Conservation (phyloP, 179 eudicot genomes). For the Corrigiola litoralis region DNA sequence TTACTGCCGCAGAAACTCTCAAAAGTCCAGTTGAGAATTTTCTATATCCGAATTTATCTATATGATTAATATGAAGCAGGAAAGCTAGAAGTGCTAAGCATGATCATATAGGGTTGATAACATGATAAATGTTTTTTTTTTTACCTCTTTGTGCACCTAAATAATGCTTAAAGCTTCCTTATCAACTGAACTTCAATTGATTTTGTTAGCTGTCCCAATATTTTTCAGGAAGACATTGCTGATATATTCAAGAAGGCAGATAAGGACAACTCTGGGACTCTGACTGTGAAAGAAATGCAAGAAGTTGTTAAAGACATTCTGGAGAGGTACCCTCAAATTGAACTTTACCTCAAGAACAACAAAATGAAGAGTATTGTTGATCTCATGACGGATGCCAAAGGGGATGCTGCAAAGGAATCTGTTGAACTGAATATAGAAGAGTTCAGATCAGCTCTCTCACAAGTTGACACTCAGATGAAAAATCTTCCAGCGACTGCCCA, state of each 20-base stretch:
- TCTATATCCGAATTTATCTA: no score
- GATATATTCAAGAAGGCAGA: constrained; percentile 79
- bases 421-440: constrained; percentile 78
- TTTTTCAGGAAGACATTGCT: constrained; percentile 61
- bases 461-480: constrained; percentile 92
- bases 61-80: no score
- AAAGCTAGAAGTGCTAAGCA: no score
- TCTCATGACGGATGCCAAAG: constrained; percentile 59
- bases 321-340: constrained; percentile 81
- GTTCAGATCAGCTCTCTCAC: constrained; percentile 68
- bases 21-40: no score
- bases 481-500: constrained; percentile 98
- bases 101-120: no score
- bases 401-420: constrained; percentile 59
- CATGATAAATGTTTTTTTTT: no score
- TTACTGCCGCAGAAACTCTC: no score
- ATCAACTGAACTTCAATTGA: no score
- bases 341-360: constrained; percentile 67
- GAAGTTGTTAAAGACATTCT: constrained; percentile 63
- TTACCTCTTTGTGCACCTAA: no score
- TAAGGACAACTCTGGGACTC: constrained; percentile 82
- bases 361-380: constrained; percentile 62
- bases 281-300: constrained; percentile 76
- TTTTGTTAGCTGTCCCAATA: background rate
- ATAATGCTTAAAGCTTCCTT: no score